Conservation (phyloP, 192 early-diverging fungal species). For the Backusella tuberculispora region DNA sequence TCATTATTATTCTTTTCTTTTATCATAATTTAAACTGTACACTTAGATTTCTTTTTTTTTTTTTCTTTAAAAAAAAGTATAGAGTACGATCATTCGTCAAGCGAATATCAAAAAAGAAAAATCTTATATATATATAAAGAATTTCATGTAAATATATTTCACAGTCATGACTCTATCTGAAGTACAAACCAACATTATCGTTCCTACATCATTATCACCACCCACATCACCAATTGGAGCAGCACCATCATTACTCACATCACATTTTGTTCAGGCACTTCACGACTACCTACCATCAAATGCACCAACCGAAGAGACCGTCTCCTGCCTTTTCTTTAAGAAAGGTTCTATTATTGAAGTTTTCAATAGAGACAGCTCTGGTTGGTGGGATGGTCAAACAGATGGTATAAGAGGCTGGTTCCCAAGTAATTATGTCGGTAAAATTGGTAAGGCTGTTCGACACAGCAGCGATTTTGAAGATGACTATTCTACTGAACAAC, state of each 20-base stretch:
- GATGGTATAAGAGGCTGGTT: constrained; percentile 86
- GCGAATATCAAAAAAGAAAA: background rate
- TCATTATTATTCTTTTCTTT: background rate
- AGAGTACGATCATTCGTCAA: constrained; percentile 5
- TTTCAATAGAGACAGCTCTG: constrained; percentile 82
- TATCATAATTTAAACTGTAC: constrained; percentile 9
- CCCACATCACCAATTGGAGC: constrained; percentile 28
- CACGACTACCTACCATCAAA: constrained; percentile 86
- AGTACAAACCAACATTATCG: background rate
- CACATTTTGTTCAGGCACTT: constrained; percentile 64
- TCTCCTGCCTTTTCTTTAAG: constrained; percentile 73
- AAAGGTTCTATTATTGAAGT: constrained; percentile 91
- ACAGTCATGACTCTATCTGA: constrained; percentile 5
- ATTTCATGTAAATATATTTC: constrained; percentile 14
- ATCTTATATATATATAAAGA: constrained; percentile 5
- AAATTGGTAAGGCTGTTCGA: constrained; percentile 51
- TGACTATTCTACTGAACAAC: constrained; percentile 19
- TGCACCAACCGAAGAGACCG: constrained; percentile 48
- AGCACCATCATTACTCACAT: constrained; percentile 24
- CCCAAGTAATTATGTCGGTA: constrained; percentile 84
- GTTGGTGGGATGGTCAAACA: constrained; percentile 96
- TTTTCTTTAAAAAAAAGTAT: background rate
- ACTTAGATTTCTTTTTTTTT: constrained; percentile 16
- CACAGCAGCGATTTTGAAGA: constrained; percentile 42
- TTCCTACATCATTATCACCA: constrained; percentile 20